Evolutionary conservation across 192 early-diverging fungal genomes (phyloP).

Genomic region (Coemansia pectinata): DNA sequence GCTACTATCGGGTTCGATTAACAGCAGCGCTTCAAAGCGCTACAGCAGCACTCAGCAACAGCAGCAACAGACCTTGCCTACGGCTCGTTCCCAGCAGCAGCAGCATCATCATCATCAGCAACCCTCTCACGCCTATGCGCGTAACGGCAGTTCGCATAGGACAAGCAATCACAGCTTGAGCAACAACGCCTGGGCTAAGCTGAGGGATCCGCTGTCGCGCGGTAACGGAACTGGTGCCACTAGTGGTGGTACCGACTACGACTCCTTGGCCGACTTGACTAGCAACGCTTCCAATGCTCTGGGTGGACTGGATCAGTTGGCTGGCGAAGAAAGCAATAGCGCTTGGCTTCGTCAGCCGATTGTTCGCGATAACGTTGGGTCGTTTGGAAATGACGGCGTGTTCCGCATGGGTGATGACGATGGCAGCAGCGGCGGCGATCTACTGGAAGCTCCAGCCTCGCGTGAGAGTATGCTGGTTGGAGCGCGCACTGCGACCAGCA

Average conservation of each 20-base stretch:
- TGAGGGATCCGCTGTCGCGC: constrained; percentile 6
- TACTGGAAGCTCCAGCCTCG: constrained; percentile 15
- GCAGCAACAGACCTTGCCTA: background rate
- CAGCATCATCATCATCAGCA: constrained; percentile 8
- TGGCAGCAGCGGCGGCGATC: constrained; percentile 20
- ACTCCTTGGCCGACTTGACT: constrained; percentile 1
- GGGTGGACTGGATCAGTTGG: constrained; percentile 1
- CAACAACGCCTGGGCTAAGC: constrained; percentile 8
- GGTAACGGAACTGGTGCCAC: background rate
- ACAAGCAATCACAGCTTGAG: constrained; percentile 16
- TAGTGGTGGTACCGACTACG: background rate
- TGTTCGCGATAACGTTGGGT: constrained; percentile 60
- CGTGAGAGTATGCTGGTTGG: constrained; percentile 2
- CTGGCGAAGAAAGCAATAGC: constrained; percentile 42
- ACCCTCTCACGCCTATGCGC: constrained; percentile 18
- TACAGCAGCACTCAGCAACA: constrained; percentile 29
- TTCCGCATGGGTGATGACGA: constrained; percentile 61
- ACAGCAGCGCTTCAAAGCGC: constrained; percentile 57
- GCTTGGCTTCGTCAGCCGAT: constrained; percentile 59
- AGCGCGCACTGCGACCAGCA: background rate
- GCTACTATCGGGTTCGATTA: constrained; percentile 49
- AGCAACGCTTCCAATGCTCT: background rate
- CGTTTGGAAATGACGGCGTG: constrained; percentile 70
- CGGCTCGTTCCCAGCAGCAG: background rate
- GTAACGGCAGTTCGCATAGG: constrained; percentile 22